A percentile compares a stretch with the other conserved stretches of the same genome.
Conservation (phyloP, 208 protist genomes). For the Trypanosoma boissoni region DNA sequence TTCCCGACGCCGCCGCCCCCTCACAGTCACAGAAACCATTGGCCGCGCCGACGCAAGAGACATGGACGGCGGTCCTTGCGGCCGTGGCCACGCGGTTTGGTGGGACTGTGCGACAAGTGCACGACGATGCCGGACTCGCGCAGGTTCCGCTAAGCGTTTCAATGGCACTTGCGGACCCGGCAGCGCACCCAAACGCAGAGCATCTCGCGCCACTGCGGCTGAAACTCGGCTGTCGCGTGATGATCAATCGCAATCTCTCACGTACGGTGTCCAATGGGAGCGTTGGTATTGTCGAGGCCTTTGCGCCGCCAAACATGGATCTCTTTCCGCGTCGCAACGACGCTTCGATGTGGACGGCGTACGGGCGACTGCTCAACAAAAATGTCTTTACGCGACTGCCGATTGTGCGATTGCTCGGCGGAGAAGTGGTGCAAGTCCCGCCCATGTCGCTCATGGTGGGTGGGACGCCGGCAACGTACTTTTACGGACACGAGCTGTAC, state of each 20-base stretch:
- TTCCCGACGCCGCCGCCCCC: too few species aligned
- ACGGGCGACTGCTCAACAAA: conserved; percentile 26
- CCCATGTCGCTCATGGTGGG: conserved; percentile 55
- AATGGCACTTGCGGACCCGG: conserved; percentile 60
- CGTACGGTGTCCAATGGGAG: conserved; percentile 85
- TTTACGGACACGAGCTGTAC: conserved; percentile 81
- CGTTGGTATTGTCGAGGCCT: conserved; percentile 85
- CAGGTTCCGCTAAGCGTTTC: conserved; percentile 68
- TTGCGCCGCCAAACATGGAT: conserved; percentile 49
- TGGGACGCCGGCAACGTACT: conserved; percentile 71
- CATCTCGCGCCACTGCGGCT: conserved; percentile 67
- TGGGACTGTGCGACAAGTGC: conserved; percentile 39
- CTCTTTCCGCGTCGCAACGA: conserved; percentile 68
- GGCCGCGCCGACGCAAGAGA: too few species aligned
- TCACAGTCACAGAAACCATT: too few species aligned
- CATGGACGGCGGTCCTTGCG: conserved; percentile 47
- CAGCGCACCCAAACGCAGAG: conserved; percentile 39
- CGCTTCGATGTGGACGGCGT: conserved; percentile 6
- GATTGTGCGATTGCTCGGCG: conserved; percentile 74
- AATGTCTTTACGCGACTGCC: conserved; percentile 64
- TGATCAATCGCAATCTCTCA: conserved; percentile 89
- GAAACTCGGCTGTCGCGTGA: conserved; percentile 86
- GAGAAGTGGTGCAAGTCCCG: conserved; percentile 78
- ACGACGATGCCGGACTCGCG: conserved; percentile 41
- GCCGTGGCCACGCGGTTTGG: conserved; percentile 37